These are phyloP conservation scores for Rostrohypoxylon terebratum DNA, from an alignment of 495 filamentous ascomycete species.

Conservation along the genomic window DNA sequence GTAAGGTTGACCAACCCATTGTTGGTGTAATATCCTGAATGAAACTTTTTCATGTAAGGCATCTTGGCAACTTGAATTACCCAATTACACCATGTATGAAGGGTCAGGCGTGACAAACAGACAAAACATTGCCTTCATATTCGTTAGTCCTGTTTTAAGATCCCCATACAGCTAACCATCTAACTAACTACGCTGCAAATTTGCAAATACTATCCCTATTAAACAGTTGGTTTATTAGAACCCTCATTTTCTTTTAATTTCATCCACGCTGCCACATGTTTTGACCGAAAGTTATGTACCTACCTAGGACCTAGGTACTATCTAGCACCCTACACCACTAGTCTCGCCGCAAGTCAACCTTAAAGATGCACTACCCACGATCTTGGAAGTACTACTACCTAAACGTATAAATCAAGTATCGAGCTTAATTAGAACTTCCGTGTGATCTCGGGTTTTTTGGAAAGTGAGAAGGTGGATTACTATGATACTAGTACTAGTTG, in stretches of 20 bases:
- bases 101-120: background rate
- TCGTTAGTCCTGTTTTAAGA: background rate
- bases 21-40: background rate
- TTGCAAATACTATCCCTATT: slow-evolving; percentile 3
- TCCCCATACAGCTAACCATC: background rate
- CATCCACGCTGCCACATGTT: background rate
- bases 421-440: background rate
- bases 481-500: background rate
- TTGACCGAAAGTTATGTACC: background rate
- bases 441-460: background rate
- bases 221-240: background rate
- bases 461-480: background rate
- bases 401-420: background rate
- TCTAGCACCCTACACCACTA: slow-evolving; percentile 9
- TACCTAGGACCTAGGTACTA: too few relatives aligned
- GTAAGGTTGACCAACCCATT: slow-evolving; percentile 1
- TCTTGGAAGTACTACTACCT: background rate
- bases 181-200: background rate
- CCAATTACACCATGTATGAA: background rate
- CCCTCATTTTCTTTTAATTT: background rate
- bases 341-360: slow-evolving; percentile 22
- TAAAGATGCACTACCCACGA: slow-evolving; percentile 6
- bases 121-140: background rate
- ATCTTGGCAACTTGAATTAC: background rate
- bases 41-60: background rate